These are phyloP conservation scores for Boeremia exigua DNA, from an alignment of 2,329 filamentous ascomycete species.

Conservation along the genomic window DNA sequence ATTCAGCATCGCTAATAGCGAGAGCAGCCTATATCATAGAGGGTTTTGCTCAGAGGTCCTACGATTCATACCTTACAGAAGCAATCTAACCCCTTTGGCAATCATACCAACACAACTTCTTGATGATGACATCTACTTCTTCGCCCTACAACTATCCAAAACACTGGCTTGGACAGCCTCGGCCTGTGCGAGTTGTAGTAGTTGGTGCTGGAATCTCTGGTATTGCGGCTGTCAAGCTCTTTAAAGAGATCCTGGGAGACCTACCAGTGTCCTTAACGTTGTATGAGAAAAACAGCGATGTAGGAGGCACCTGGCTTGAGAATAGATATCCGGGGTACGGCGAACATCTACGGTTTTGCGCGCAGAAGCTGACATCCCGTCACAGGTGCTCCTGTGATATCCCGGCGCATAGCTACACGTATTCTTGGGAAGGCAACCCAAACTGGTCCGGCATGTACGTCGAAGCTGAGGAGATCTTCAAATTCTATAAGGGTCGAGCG, in stretches of 20 bases:
- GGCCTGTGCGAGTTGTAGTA: background rate
- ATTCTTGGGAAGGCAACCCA: conserved; percentile 55
- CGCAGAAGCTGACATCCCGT: background rate
- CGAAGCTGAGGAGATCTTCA: conserved; percentile 53
- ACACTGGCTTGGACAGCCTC: background rate
- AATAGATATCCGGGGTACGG: conserved; percentile 47
- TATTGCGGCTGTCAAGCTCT: background rate
- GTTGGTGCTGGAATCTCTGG: background rate
- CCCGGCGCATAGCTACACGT: conserved; percentile 38
- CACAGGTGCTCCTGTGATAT: conserved; percentile 18
- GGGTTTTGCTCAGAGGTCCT: too few species aligned
- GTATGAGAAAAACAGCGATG: conserved; percentile 46
- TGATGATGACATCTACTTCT: too few species aligned
- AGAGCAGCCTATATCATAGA: too few species aligned
- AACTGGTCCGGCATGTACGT: conserved; percentile 50
- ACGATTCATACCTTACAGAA: too few species aligned
- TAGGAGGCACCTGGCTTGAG: conserved; percentile 50
- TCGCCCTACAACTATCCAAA: background rate
- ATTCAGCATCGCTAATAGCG: too few species aligned
- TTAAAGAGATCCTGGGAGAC: background rate
- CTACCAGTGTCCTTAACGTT: background rate
- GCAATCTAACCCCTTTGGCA: too few species aligned
- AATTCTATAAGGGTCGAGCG: conserved; percentile 53
- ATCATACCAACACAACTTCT: too few species aligned
- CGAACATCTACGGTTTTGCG: background rate